phyloP scores from a whole-genome alignment of 352 stramenopile species.

The Chrysophaeum taylorii region DNA sequence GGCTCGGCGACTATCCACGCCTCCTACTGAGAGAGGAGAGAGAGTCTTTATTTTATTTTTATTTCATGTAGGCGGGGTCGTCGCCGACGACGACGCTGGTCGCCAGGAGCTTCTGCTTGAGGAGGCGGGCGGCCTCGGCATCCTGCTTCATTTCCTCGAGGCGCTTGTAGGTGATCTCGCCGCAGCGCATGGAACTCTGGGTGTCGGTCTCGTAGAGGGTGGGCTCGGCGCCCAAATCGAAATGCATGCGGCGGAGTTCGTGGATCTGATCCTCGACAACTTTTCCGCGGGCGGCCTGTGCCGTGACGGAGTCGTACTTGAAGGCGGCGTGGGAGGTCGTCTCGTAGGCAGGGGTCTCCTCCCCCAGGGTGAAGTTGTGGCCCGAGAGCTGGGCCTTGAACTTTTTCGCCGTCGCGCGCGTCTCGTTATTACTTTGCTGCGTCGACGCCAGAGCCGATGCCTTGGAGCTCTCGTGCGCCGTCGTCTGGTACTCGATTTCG shows the following conservation, averaged over 20 bases:
- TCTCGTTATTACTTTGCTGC: background rate
- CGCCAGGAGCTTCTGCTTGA: background rate
- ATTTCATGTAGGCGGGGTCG: background rate
- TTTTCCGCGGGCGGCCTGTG: background rate
- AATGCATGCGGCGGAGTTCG: background rate
- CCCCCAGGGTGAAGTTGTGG: background rate
- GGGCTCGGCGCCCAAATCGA: background rate
- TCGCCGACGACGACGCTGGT: background rate
- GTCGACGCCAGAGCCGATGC: background rate
- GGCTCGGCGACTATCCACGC: background rate
- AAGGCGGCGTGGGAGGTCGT: background rate
- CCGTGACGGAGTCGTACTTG: background rate
- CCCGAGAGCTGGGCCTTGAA: background rate
- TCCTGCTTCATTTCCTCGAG: background rate
- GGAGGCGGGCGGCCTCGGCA: background rate
- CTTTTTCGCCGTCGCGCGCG: background rate
- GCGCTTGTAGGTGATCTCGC: background rate
- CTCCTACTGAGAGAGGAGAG: too few relatives aligned
- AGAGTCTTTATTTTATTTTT: too few relatives aligned
- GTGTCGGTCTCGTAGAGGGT: conserved; percentile 9
- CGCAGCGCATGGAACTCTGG: background rate
- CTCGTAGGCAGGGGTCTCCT: background rate
- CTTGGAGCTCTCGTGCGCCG: background rate
- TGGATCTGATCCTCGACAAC: background rate
- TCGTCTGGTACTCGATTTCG: background rate